Percentiles rank a stretch among this genome's conserved stretches.
phyloP scores from a whole-genome alignment of 164 flowering plant species.

The Liriodendron chinense region DNA sequence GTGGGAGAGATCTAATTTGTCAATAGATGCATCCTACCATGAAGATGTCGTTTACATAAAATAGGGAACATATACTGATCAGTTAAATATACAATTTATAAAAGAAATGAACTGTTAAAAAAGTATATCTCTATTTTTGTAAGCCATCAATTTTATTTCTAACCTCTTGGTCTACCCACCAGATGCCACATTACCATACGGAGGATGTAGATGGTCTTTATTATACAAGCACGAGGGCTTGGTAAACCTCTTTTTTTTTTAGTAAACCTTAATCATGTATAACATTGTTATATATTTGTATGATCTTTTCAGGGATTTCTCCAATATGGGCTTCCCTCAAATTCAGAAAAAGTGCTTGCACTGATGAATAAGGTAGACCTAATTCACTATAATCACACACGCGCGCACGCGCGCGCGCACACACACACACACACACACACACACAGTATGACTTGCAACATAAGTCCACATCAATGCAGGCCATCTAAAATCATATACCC shows the following conservation, averaged over 20 bases:
- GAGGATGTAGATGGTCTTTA: background rate
- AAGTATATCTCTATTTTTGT: too few relatives aligned
- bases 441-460: background rate
- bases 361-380: constrained; percentile 70
- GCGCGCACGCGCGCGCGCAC: too few relatives aligned
- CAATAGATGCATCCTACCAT: too few relatives aligned
- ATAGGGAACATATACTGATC: background rate
- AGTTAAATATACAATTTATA: background rate
- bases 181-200: background rate
- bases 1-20: background rate
- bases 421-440: too few relatives aligned
- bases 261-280: background rate
- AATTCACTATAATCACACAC: background rate
- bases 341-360: constrained; percentile 47
- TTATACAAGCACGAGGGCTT: background rate
- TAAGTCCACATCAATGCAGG: background rate
- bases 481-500: too few relatives aligned
- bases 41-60: too few relatives aligned
- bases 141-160: too few relatives aligned
- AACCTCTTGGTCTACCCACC: background rate
- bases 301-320: constrained; percentile 65
- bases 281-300: background rate
- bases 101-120: background rate
- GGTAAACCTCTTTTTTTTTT: background rate
- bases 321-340: constrained; percentile 73